Conservation (phyloP, 805 yeast species). For the Candida corydali region DNA sequence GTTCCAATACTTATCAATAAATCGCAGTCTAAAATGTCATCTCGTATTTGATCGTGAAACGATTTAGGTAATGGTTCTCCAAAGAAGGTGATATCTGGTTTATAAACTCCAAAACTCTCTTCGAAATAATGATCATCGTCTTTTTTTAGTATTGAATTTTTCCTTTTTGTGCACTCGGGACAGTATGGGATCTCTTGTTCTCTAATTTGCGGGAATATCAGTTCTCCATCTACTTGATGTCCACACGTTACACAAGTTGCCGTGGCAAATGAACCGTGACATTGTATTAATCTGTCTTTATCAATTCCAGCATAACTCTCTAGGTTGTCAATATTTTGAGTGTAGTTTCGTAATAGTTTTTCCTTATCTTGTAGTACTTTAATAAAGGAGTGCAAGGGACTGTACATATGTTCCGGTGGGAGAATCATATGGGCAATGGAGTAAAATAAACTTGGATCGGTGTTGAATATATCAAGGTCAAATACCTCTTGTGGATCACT, state of each 20-base stretch:
- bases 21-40: conserved; percentile 70
- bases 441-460: conserved; percentile 38
- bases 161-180: conserved; percentile 24
- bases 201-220: conserved; percentile 45
- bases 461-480: conserved; percentile 31
- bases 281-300: conserved; percentile 62
- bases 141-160: conserved; percentile 16
- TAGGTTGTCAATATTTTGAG: conserved; percentile 43
- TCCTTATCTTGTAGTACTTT: conserved; percentile 31
- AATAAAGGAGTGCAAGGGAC: conserved; percentile 39
- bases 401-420: conserved; percentile 34
- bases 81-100: conserved; percentile 86
- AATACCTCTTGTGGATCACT: conserved; percentile 44
- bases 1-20: conserved; percentile 82
- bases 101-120: conserved; percentile 52
- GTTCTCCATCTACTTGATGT: conserved; percentile 48
- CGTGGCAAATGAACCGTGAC: conserved; percentile 76
- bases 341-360: conserved; percentile 38
- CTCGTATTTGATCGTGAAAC: conserved; percentile 27
- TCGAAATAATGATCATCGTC: conserved; percentile 23
- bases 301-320: conserved; percentile 48
- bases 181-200: conserved; percentile 53
- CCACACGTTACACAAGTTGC: conserved; percentile 78
- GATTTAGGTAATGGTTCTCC: conserved; percentile 61
- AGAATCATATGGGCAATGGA: conserved; percentile 42